Percentiles rank a stretch among this genome's conserved stretches.
Conservation (phyloP, 2,329 filamentous ascomycete genomes). For the Cryphonectria japonica region DNA sequence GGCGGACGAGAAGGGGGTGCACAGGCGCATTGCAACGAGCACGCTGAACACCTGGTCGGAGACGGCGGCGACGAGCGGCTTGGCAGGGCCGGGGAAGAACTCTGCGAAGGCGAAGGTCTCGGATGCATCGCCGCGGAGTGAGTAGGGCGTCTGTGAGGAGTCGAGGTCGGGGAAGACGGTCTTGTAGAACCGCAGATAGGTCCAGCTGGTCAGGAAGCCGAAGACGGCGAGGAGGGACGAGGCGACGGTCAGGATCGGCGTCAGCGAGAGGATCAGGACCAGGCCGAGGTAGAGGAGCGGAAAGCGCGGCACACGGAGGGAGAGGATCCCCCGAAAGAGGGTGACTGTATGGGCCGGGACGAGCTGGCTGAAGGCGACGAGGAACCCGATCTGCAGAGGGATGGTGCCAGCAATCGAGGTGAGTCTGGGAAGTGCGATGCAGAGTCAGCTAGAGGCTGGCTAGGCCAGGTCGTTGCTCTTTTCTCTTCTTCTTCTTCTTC, state of each 20-base stretch:
- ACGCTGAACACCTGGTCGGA: conserved; percentile 74
- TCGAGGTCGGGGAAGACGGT: conserved; percentile 70
- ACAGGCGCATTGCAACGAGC: conserved; percentile 75
- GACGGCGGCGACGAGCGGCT: conserved; percentile 76
- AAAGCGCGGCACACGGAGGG: conserved; percentile 78
- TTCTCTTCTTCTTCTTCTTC: too few relatives aligned
- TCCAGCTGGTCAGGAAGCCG: conserved; percentile 88
- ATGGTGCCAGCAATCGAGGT: conserved; percentile 88
- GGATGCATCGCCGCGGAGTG: conserved; percentile 85
- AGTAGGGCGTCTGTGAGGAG: conserved; percentile 56
- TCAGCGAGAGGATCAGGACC: conserved; percentile 66
- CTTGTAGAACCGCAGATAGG: conserved; percentile 96
- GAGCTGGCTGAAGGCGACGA: conserved; percentile 96
- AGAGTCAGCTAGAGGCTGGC: conserved; percentile 27
- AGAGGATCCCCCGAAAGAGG: conserved; percentile 84
- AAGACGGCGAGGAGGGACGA: conserved; percentile 78
- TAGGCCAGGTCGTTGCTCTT: conserved; percentile 23
- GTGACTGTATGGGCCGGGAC: conserved; percentile 97
- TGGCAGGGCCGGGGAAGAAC: conserved; percentile 86
- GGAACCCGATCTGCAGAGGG: conserved; percentile 87
- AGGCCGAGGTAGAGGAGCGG: conserved; percentile 75
- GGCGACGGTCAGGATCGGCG: conserved; percentile 66
- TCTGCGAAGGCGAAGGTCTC: conserved; percentile 96
- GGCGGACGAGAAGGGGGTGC: conserved; percentile 82
- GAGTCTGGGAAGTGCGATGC: conserved; percentile 53